Conservation (phyloP, 257 asterid genomes). For the Salvia hispanica region DNA sequence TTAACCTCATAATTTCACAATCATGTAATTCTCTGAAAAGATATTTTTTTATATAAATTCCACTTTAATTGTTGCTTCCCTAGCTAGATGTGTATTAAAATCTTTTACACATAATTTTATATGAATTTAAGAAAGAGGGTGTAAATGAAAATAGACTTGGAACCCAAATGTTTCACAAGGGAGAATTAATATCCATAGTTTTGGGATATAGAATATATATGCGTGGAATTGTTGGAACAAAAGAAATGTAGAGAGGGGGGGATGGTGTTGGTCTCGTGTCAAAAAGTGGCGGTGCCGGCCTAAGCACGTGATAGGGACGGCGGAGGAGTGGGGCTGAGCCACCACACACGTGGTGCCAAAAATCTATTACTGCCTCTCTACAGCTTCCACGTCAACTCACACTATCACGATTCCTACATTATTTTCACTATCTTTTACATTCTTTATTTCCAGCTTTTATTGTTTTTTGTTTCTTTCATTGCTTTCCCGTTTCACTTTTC, state of each 20-base stretch:
- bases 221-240: too few species aligned
- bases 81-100: too few species aligned
- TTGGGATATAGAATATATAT: too few species aligned
- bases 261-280: slow-evolving; percentile 12
- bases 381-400: slow-evolving; percentile 49
- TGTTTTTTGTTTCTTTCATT: neutral
- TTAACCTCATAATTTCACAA: too few species aligned
- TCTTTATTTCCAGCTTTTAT: neutral
- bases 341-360: slow-evolving; percentile 52
- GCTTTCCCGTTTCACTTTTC: slow-evolving; percentile 7
- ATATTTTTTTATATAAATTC: too few species aligned
- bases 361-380: slow-evolving; percentile 26
- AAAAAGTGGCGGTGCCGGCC: slow-evolving; percentile 76
- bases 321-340: slow-evolving; percentile 25
- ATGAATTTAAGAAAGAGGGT: too few species aligned
- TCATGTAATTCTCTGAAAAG: too few species aligned
- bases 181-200: too few species aligned
- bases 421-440: slow-evolving; percentile 17
- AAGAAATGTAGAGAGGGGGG: neutral
- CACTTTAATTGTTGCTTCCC: too few species aligned
- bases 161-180: too few species aligned
- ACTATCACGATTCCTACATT: slow-evolving; percentile 51
- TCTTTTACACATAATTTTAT: too few species aligned
- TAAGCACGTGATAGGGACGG: slow-evolving; percentile 61
- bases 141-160: too few species aligned